phyloP scores from a whole-genome alignment of 2,329 filamentous ascomycete species.

The Sclerotinia minor region DNA sequence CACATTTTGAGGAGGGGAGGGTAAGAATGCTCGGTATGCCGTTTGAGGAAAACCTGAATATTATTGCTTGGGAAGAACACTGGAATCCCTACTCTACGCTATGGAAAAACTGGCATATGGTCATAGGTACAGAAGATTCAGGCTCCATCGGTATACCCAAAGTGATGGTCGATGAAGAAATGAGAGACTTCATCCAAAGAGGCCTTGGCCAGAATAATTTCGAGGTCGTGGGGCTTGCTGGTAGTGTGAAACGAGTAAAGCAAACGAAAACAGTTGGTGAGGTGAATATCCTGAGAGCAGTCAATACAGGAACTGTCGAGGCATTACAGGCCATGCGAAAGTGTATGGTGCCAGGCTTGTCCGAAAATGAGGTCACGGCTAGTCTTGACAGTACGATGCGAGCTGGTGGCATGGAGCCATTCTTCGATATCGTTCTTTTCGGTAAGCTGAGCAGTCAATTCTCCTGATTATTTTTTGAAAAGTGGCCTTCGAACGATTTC shows the following conservation, averaged over 20 bases:
- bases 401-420: constrained; percentile 54
- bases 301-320: constrained; percentile 64
- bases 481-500: background rate
- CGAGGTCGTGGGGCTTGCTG: constrained; percentile 54
- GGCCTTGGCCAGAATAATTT: constrained; percentile 57
- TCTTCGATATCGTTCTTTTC: constrained; percentile 66
- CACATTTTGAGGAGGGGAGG: constrained; percentile 61
- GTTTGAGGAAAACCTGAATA: constrained; percentile 50
- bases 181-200: constrained; percentile 62
- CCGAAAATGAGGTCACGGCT: constrained; percentile 56
- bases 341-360: constrained; percentile 57
- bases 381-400: constrained; percentile 57
- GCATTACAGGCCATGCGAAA: constrained; percentile 58
- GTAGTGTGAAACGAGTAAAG: constrained; percentile 57
- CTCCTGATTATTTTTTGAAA: background rate
- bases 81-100: constrained; percentile 61
- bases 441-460: constrained; percentile 37
- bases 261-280: constrained; percentile 59
- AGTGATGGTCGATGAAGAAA: constrained; percentile 67
- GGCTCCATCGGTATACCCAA: constrained; percentile 37
- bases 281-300: constrained; percentile 57
- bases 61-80: constrained; percentile 63
- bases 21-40: constrained; percentile 61
- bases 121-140: constrained; percentile 20
- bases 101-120: constrained; percentile 46